Evolutionary conservation across 2,329 filamentous ascomycete species (phyloP), one percentile per base, ranked within the genome.

Genomic region (Cladophialophora exuberans): DNA sequence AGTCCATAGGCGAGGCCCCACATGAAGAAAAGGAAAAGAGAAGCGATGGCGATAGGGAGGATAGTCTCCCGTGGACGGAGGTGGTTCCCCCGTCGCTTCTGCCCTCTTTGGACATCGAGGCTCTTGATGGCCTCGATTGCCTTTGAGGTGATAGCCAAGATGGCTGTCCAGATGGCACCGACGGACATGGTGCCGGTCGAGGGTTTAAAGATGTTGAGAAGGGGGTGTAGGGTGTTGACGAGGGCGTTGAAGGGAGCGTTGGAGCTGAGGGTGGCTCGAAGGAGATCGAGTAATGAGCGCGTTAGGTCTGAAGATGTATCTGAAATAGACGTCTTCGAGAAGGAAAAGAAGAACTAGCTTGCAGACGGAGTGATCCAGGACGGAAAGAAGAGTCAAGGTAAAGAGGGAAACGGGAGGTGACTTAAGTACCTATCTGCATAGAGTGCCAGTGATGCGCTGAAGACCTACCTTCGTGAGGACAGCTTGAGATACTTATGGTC

Each of bases 71-170:
- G 41, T 20, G 26, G 33, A 31, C 52, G 47, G 46, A 56, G 41
- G 18, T 54, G 46, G 15, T 25, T 35, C n/a, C 23, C 38, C 3
- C 51, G 46, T 25, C 39, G 39, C 9, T 18, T 3, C n/a, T 44
- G 22, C n/a, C 56, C 56, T 42, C 47, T 44, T 42, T 64, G 62
- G 30, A 60, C 53, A 45, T 62, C 62, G 41, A 62, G 42, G 20
- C 52, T 48, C 57, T 75, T 72, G 17, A 76, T 61, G 9, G 72
- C 67, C 57, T 71, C 69, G 31, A 80, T 74, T 41, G 82, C 70
- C 3, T 72, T 77, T 10, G 92, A 91, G 13, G 97, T 47, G 31
- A 30, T 49, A 22, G 38, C 17, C 55, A 61, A n/a, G n/a, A n/a
- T n/a, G n/a, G n/a, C n/a, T n/a, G n/a, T n/a, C n/a, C n/a, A n/a